Base-by-base conservation (phyloP, 805 yeast genomes). In the Hanseniaspora occidentalis region DNA sequence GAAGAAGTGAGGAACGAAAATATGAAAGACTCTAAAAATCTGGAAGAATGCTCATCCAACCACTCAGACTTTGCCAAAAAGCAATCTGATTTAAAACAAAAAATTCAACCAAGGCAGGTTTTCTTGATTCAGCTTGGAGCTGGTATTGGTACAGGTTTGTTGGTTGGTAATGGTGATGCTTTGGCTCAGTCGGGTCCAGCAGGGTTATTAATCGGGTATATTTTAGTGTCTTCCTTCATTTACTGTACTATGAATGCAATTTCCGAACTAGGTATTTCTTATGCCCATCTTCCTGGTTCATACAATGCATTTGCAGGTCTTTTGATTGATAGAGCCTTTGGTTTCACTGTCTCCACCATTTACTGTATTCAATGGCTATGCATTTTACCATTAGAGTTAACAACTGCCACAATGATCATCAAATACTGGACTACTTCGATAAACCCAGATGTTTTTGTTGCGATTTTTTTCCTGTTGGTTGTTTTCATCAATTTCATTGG, bases 41-140 rank as follows among this genome's bases (percentile, higher is more conserved):
- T 25, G 11, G 29, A 25, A 7, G 11, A 25, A 13, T 25, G 14
- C 10, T 5, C 29, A 23, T 23, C 31, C 19, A 9, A 31, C 17
- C 4, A 5, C 5, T 14, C 7, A 7, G 29, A 21, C 4, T 24
- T 22, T 18, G n/a, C 22, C 11, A 31, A 29, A 22, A 10, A 11
- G 11, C 10, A 35, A n/a, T 25, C 29, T 58, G 66, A 57, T 37
- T 45, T 62, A 43, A 57, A 60, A 36, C 61, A 62, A 43, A 53
- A 60, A 38, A 36, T 53, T 48, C 51, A 54, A 31, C 51, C 60
- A 21, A 55, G 72, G 36, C 86, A 79, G 48, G 72, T 79, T 45
- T 70, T 75, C 45, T 74, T 82, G 75, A 79, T 84, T 31, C 67
- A 84, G 41, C 92, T 31, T n/a, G 34, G 89, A 42, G 86, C 92